These are phyloP conservation scores for Pseudogymnoascus sp. DNA, from an alignment of 2,329 filamentous ascomycete species.

Conservation along the genomic window DNA sequence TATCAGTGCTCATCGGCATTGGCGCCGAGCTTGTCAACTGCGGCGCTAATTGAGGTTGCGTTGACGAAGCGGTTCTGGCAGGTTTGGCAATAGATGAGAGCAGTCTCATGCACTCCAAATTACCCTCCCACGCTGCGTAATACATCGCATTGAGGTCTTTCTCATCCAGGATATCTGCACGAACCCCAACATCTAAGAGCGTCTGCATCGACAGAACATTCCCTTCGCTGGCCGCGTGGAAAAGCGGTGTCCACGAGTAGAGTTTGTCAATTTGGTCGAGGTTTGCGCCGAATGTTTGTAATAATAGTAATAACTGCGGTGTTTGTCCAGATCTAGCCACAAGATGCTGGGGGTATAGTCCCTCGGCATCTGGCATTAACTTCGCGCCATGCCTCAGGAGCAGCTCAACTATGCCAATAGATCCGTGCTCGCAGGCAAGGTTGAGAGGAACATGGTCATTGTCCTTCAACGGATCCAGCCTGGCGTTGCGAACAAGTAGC, in stretches of 20 bases:
- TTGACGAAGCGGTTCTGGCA: conserved; percentile 9
- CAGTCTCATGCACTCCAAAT: conserved; percentile 87
- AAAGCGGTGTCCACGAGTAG: conserved; percentile 94
- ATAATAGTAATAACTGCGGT: conserved; percentile 67
- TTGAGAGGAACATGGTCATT: conserved; percentile 92
- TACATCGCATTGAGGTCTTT: conserved; percentile 94
- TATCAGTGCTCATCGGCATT: conserved; percentile 60
- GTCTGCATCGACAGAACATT: conserved; percentile 82
- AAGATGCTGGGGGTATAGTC: conserved; percentile 92
- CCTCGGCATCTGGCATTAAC: conserved; percentile 91
- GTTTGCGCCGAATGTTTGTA: conserved; percentile 81
- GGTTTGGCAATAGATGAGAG: conserved; percentile 48
- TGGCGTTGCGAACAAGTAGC: conserved; percentile 69
- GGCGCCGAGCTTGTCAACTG: conserved; percentile 32
- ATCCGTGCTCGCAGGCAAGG: conserved; percentile 88
- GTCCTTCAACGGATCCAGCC: conserved; percentile 77
- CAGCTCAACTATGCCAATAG: conserved; percentile 73
- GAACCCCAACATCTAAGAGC: conserved; percentile 69
- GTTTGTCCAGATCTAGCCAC: conserved; percentile 83
- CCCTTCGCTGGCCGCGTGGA: conserved; percentile 93
- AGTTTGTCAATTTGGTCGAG: conserved; percentile 90
- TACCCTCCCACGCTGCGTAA: conserved; percentile 96
- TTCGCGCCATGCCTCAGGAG: conserved; percentile 72
- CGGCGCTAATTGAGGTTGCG: conserved; percentile 28
- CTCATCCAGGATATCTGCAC: conserved; percentile 77